These are phyloP conservation scores for Pythium coloratum DNA, from an alignment of 352 stramenopile species.

Conservation along the genomic window DNA sequence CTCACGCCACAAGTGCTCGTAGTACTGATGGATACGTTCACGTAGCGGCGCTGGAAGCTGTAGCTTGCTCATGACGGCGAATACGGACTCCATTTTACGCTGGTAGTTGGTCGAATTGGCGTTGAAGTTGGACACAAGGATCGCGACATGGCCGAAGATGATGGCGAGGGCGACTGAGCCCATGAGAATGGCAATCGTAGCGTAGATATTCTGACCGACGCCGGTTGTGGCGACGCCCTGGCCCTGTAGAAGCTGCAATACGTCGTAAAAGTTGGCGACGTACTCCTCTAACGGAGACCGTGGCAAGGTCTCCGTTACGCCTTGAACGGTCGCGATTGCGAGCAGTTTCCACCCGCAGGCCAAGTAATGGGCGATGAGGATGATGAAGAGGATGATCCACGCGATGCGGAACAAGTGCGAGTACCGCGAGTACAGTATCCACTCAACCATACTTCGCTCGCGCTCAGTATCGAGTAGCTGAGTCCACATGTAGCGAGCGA, in stretches of 20 bases:
- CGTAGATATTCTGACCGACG: constrained; percentile 44
- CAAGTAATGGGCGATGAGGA: constrained; percentile 52
- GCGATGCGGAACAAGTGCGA: constrained; percentile 45
- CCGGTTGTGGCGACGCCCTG: constrained; percentile 37
- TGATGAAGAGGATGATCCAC: constrained; percentile 39
- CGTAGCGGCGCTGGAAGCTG: constrained; percentile 42
- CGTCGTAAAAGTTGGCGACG: constrained; percentile 40
- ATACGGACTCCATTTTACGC: constrained; percentile 68
- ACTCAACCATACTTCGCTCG: constrained; percentile 29
- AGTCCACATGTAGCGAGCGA: constrained; percentile 32
- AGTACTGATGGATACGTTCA: constrained; percentile 62
- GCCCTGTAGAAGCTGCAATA: constrained; percentile 50
- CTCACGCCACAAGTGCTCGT: constrained; percentile 64
- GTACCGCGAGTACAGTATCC: constrained; percentile 54
- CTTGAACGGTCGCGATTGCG: constrained; percentile 1
- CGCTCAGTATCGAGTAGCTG: constrained; percentile 14
- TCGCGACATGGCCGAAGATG: constrained; percentile 63
- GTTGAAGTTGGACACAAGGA: constrained; percentile 66
- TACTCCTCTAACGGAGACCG: constrained; percentile 28
- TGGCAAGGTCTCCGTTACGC: neutral
- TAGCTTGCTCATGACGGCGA: constrained; percentile 59
- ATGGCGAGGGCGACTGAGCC: constrained; percentile 61
- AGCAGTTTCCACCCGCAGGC: constrained; percentile 49
- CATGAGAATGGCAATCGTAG: constrained; percentile 42
- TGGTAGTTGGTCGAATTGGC: constrained; percentile 55